Evolutionary conservation across 176 grass and related monocot genomes (phyloP).

Genomic region (Musa acuminata): DNA sequence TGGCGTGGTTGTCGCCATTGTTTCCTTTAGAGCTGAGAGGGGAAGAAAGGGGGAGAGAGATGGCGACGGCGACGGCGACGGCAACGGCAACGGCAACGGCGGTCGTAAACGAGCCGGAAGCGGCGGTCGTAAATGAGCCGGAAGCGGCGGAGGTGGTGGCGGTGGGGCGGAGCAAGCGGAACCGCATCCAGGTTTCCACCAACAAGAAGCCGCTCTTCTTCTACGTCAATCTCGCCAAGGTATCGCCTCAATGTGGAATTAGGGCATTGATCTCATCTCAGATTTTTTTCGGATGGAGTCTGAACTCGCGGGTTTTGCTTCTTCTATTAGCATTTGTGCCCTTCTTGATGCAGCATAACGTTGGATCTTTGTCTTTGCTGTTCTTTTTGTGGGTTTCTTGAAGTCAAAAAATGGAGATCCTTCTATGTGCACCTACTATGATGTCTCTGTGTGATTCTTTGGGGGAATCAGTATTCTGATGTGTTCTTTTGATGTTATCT

Average conservation of each 20-base stretch:
- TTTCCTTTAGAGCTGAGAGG: neutral
- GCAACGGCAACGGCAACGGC: slow-evolving; percentile 14
- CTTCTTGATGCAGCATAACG: too few species aligned
- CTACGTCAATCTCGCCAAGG: slow-evolving; percentile 96
- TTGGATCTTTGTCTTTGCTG: too few species aligned
- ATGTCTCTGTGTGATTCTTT: too few species aligned
- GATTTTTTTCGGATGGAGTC: neutral
- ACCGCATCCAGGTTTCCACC: slow-evolving; percentile 89
- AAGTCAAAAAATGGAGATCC: too few species aligned
- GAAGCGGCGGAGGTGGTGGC: slow-evolving; percentile 3
- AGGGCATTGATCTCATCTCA: neutral
- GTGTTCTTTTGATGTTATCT: too few species aligned
- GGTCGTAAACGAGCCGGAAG: neutral
- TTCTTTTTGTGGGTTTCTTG: too few species aligned
- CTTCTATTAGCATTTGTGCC: too few species aligned
- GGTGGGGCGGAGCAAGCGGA: slow-evolving; percentile 42
- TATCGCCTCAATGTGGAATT: neutral
- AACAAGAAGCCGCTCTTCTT: slow-evolving; percentile 97
- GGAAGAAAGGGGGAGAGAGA: slow-evolving; percentile 11
- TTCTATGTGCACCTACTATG: too few species aligned
- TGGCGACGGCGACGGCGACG: slow-evolving; percentile 15
- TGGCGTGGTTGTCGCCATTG: neutral
- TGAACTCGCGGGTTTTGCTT: too few species aligned
- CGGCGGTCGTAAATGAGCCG: neutral
- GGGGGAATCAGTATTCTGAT: too few species aligned